Evolutionary conservation across 805 yeast species (phyloP).

Genomic region (Ogataea salicorniae): DNA sequence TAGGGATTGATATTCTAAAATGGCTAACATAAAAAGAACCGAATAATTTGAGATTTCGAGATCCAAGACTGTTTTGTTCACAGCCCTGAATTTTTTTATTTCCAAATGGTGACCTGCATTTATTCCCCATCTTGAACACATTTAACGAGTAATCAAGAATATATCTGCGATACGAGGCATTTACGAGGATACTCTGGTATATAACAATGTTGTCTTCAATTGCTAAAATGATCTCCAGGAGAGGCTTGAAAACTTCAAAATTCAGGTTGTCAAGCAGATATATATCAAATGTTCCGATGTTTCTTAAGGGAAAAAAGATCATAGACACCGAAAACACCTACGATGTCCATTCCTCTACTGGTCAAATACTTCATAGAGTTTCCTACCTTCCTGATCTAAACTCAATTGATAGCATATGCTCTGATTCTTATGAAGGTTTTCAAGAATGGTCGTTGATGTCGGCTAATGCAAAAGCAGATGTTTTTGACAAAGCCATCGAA

Average conservation of each 20-base stretch:
- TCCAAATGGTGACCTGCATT: too few relatives aligned
- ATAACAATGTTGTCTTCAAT: neutral
- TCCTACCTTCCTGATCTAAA: neutral
- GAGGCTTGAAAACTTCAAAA: neutral
- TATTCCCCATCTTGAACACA: too few relatives aligned
- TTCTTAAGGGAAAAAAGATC: constrained; percentile 1
- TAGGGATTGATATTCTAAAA: too few relatives aligned
- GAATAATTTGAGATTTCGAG: too few relatives aligned
- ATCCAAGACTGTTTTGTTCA: too few relatives aligned
- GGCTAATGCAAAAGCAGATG: constrained; percentile 5
- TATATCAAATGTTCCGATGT: constrained; percentile 6
- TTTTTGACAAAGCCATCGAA: constrained; percentile 8
- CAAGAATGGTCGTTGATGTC: constrained; percentile 14
- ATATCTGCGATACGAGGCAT: too few relatives aligned
- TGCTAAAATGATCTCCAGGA: neutral
- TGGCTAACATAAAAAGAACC: too few relatives aligned
- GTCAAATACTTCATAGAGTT: constrained; percentile 5
- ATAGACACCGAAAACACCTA: neutral
- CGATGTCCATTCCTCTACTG: constrained; percentile 6
- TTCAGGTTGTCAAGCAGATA: neutral
- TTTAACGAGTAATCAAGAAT: neutral
- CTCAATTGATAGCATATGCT: constrained; percentile 7
- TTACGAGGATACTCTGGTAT: too few relatives aligned
- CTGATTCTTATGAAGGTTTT: constrained; percentile 14
- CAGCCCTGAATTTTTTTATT: too few relatives aligned